These are phyloP conservation scores for Botrytis pseudocinerea DNA, from an alignment of 2,329 filamentous ascomycete species.

Conservation along the genomic window DNA sequence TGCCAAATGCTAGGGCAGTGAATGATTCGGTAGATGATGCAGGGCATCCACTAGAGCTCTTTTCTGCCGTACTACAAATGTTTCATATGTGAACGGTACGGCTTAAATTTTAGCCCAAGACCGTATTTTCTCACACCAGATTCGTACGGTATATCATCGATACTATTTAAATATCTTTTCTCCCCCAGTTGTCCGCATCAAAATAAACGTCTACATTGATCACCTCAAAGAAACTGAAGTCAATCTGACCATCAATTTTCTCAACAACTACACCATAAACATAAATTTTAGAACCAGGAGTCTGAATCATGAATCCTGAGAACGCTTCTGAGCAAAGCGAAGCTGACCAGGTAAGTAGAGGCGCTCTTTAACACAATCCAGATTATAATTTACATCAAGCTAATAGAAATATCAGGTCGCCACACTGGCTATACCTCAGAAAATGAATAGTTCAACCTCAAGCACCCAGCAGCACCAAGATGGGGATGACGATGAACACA, in stretches of 20 bases:
- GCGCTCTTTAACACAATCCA: background rate
- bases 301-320: background rate
- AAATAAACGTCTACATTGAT: background rate
- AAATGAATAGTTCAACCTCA: background rate
- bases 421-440: background rate
- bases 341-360: background rate
- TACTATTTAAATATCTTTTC: background rate
- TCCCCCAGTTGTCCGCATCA: background rate
- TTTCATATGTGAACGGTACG: background rate
- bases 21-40: background rate
- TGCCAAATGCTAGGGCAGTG: background rate
- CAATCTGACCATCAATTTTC: background rate
- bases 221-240: background rate
- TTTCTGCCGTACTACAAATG: background rate
- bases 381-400: background rate
- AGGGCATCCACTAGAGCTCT: too few relatives aligned
- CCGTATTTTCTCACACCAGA: accelerated
- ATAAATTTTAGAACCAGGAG: background rate
- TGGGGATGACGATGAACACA: background rate
- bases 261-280: background rate
- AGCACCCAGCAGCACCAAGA: background rate
- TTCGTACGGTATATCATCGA: background rate
- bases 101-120: background rate
- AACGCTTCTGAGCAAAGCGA: background rate
- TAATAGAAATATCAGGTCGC: background rate